Evolutionary conservation across 179 eudicot genomes (phyloP).

Genomic region (Sideroxylon spinosum): DNA sequence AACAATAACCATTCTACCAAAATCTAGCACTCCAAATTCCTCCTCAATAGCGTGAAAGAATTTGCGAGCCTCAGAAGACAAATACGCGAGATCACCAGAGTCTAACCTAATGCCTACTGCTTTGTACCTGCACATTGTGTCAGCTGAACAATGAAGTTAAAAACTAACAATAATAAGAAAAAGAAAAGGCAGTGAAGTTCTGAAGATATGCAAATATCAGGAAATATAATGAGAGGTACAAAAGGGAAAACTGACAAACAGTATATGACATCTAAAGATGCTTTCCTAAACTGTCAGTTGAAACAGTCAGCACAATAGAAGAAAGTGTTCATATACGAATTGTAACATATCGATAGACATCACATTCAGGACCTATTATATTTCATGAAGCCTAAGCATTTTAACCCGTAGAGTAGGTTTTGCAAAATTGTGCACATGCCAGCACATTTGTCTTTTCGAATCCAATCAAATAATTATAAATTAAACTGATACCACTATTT

Average conservation of each 20-base stretch:
- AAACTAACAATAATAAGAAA: not conserved
- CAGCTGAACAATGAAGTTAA: slow-evolving; percentile 4
- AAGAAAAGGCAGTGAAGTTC: not conserved
- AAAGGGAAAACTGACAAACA: slow-evolving; percentile 10
- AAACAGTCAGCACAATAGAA: not conserved
- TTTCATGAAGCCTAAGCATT: not conserved
- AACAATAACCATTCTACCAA: slow-evolving; percentile 73
- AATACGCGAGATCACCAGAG: slow-evolving; percentile 96
- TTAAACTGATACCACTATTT: not conserved
- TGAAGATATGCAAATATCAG: not conserved
- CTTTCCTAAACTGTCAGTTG: not conserved
- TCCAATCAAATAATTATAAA: not conserved
- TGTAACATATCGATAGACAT: not conserved
- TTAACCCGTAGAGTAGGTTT: not conserved
- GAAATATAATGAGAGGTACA: not conserved
- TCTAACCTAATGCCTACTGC: slow-evolving; percentile 89
- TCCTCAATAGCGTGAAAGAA: slow-evolving; percentile 69
- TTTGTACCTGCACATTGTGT: slow-evolving; percentile 55
- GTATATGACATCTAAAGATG: not conserved
- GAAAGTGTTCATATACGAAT: not conserved
- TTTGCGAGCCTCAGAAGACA: slow-evolving; percentile 81
- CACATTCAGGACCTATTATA: not conserved
- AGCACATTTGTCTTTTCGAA: not conserved
- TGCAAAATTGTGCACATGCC: slow-evolving; percentile 12
- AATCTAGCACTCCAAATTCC: slow-evolving; percentile 64